phyloP scores from a whole-genome alignment of 2,329 filamentous ascomycete species.

The Helotiales sp. region DNA sequence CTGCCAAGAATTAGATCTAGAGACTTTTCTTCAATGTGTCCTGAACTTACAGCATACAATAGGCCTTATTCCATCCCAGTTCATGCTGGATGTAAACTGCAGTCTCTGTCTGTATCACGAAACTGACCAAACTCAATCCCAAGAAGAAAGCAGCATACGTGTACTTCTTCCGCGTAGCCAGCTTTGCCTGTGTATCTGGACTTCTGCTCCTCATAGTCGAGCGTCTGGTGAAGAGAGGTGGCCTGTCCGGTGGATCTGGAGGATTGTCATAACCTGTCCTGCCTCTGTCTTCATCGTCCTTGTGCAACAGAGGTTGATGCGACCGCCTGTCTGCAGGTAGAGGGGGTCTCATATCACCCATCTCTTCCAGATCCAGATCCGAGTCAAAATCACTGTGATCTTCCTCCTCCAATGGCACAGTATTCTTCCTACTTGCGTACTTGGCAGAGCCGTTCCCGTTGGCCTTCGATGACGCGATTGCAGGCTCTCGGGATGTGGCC shows the following conservation, averaged over 20 bases:
- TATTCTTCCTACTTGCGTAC: slow-evolving; percentile 21
- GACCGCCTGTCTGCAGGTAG: slow-evolving; percentile 47
- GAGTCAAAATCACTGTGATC: slow-evolving; percentile 15
- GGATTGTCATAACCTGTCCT: slow-evolving; percentile 40
- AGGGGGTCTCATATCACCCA: slow-evolving; percentile 48
- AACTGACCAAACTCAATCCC: slow-evolving; percentile 80
- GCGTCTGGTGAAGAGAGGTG: slow-evolving; percentile 54
- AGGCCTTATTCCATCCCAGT: slow-evolving; percentile 95
- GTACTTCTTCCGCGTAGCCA: slow-evolving; percentile 80
- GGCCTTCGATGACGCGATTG: slow-evolving; percentile 14
- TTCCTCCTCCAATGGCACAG: slow-evolving; percentile 10
- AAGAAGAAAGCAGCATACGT: slow-evolving; percentile 86
- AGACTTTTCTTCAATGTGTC: neutral
- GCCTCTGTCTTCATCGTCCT: slow-evolving; percentile 41
- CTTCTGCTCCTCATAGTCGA: slow-evolving; percentile 79
- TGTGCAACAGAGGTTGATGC: slow-evolving; percentile 44
- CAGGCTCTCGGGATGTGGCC: slow-evolving; percentile 26
- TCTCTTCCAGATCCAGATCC: slow-evolving; percentile 38
- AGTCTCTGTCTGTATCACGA: slow-evolving; percentile 94
- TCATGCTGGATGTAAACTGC: slow-evolving; percentile 94
- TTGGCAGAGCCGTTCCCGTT: slow-evolving; percentile 25
- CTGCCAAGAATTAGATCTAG: slow-evolving; percentile 44
- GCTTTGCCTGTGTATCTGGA: slow-evolving; percentile 66
- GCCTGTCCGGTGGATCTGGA: slow-evolving; percentile 29
- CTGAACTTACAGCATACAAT: slow-evolving; percentile 85